Conservation (phyloP, 306 rosid species). For the Citrullus colocynthis region DNA sequence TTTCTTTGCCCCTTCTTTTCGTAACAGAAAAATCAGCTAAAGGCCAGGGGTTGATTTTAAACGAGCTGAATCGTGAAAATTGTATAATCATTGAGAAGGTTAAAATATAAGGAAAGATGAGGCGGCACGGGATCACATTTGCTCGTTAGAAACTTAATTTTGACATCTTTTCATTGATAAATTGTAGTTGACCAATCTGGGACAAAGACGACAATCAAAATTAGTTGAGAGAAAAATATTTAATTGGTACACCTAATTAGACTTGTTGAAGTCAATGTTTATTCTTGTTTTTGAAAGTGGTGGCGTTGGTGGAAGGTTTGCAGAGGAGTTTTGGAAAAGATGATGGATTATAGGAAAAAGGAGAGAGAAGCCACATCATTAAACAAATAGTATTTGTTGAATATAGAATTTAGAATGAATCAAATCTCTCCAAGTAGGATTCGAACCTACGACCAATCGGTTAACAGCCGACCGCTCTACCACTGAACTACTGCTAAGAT, state of each 20-base stretch:
- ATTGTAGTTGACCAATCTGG: background rate
- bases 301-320: too few relatives aligned
- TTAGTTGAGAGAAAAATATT: background rate
- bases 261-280: background rate
- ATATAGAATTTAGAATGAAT: too few relatives aligned
- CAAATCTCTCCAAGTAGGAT: too few relatives aligned
- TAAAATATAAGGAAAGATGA: background rate
- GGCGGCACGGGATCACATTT: slow-evolving; percentile 6
- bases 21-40: background rate
- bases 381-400: too few relatives aligned
- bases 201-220: background rate
- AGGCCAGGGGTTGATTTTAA: background rate
- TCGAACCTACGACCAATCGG: too few relatives aligned
- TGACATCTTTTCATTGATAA: background rate
- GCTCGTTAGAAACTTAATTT: background rate
- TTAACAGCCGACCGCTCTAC: too few relatives aligned
- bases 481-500: too few relatives aligned
- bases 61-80: background rate
- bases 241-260: background rate
- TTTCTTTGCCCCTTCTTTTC: background rate
- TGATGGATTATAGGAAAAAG: too few relatives aligned
- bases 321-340: too few relatives aligned
- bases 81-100: background rate
- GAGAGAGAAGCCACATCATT: too few relatives aligned
- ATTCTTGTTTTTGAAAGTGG: background rate